Percentiles rank a stretch among this genome's conserved stretches.
These are phyloP conservation scores for Ogataea glucozyma DNA, from an alignment of 805 yeast species.

Conservation along the genomic window DNA sequence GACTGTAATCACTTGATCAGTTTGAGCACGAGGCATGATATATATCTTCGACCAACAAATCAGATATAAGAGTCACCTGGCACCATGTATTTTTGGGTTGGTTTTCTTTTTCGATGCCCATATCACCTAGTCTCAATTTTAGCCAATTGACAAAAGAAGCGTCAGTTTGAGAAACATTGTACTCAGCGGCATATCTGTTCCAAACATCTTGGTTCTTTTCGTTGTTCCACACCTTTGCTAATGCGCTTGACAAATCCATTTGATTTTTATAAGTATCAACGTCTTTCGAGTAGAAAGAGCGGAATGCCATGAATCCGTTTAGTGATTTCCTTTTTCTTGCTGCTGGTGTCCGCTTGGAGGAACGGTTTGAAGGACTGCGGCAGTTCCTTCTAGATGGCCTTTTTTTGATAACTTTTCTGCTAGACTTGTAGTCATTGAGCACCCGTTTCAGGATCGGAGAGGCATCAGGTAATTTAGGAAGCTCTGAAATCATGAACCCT, in stretches of 20 bases:
- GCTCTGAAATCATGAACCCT: slow-evolving; percentile 7
- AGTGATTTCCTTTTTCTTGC: slow-evolving; percentile 10
- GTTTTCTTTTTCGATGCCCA: slow-evolving; percentile 3
- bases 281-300: slow-evolving; percentile 18
- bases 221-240: slow-evolving; percentile 28
- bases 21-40: slow-evolving; percentile 5
- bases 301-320: slow-evolving; percentile 23
- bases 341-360: background rate
- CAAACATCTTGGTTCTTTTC: slow-evolving; percentile 33
- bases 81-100: slow-evolving; percentile 9
- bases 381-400: too few species aligned
- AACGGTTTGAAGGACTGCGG: too few species aligned
- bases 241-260: slow-evolving; percentile 12
- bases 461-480: slow-evolving; percentile 14
- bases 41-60: slow-evolving; percentile 24
- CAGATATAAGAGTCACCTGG: slow-evolving; percentile 15
- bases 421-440: background rate
- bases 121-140: slow-evolving; percentile 8
- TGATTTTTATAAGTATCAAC: slow-evolving; percentile 14
- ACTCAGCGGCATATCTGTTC: slow-evolving; percentile 36
- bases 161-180: slow-evolving; percentile 20
- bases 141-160: slow-evolving; percentile 24
- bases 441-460: slow-evolving; percentile 9
- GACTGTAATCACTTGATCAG: too few species aligned
- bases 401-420: background rate